A percentile compares a stretch with the other conserved stretches of the same genome.
Conservation (phyloP, 208 protist genomes). For the Polymyxa betae region DNA sequence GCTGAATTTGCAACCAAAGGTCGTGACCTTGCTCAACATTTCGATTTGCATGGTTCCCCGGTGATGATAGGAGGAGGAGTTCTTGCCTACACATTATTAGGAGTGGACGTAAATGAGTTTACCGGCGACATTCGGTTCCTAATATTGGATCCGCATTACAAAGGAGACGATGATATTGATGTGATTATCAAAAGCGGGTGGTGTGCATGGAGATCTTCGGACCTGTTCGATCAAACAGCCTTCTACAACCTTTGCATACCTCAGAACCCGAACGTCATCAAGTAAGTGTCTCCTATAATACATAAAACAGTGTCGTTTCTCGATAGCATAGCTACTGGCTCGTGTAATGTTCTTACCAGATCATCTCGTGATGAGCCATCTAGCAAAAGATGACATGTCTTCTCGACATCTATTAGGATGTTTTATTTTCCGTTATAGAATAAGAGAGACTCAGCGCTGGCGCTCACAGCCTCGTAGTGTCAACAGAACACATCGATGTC, state of each 20-base stretch:
- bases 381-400: too few species aligned
- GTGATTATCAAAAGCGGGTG: constrained; percentile 55
- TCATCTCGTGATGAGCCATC: too few species aligned
- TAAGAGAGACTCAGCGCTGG: too few species aligned
- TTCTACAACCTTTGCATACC: constrained; percentile 66
- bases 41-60: constrained; percentile 58
- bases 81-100: constrained; percentile 63
- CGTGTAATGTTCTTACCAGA: too few species aligned
- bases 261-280: constrained; percentile 14
- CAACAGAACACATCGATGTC: constrained; percentile 7
- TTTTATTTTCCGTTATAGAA: too few species aligned
- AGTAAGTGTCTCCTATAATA: too few species aligned
- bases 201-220: constrained; percentile 54
- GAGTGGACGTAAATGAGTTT: constrained; percentile 8
- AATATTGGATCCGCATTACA: constrained; percentile 66
- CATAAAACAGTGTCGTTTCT: too few species aligned
- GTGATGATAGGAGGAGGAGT: constrained; percentile 66
- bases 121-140: constrained; percentile 53
- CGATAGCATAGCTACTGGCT: too few species aligned
- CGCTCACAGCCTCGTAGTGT: too few species aligned
- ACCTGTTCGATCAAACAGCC: constrained; percentile 52
- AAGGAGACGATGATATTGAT: constrained; percentile 52
- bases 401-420: too few species aligned
- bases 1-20: constrained; percentile 44
- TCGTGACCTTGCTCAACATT: constrained; percentile 46